phyloP scores from a whole-genome alignment of 2,329 filamentous ascomycete genomes.

The Cordyceps javanica region DNA sequence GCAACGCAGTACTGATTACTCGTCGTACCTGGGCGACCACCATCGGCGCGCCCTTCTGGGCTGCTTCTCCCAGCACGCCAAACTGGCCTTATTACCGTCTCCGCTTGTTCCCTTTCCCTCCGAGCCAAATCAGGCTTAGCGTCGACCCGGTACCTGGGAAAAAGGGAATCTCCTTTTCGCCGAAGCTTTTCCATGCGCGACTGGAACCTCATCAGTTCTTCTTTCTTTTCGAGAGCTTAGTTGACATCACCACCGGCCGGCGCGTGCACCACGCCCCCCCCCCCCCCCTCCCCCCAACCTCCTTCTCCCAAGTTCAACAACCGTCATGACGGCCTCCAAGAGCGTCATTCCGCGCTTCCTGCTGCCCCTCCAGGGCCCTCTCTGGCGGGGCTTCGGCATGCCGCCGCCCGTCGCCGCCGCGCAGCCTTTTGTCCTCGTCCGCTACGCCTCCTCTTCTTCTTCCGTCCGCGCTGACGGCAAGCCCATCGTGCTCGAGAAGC shows the following conservation, averaged over 20 bases:
- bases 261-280: background rate
- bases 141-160: background rate
- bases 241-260: no score
- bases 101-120: background rate
- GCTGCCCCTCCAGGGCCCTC: constrained; percentile 53
- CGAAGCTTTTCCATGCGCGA: background rate
- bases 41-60: background rate
- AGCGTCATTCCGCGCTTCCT: constrained; percentile 59
- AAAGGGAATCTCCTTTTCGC: constrained; percentile 12
- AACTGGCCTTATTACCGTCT: constrained; percentile 7
- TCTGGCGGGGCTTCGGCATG: constrained; percentile 41
- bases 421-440: constrained; percentile 28
- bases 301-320: background rate
- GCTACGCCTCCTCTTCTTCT: constrained; percentile 19
- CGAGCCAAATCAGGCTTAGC: background rate
- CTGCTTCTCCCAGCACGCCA: background rate
- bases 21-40: no score
- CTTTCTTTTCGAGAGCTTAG: no score
- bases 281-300: background rate
- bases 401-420: constrained; percentile 25
- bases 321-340: constrained; percentile 40
- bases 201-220: background rate
- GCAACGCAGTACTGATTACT: no score
- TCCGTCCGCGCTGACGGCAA: constrained; percentile 19
- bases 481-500: constrained; percentile 75